Percentiles rank a stretch among this genome's conserved stretches.
These are phyloP conservation scores for Phytopythium sindhum DNA, from an alignment of 352 stramenopile species.

Conservation along the genomic window DNA sequence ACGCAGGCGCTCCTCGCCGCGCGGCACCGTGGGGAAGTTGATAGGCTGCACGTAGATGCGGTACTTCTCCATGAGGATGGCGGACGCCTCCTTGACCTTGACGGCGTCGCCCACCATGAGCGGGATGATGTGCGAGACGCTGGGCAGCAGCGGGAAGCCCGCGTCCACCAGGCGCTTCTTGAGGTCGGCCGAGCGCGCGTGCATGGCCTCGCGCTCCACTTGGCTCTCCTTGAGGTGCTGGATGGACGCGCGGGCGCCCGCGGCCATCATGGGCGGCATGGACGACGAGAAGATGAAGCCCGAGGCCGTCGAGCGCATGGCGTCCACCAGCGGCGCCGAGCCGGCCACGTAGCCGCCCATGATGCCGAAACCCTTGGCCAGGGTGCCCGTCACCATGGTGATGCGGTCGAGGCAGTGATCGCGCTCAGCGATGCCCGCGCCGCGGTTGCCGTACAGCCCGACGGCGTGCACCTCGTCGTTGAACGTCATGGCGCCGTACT, in stretches of 20 bases:
- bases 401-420: slow-evolving; percentile 85
- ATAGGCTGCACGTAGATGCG: slow-evolving; percentile 92
- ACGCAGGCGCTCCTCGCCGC: slow-evolving; percentile 87
- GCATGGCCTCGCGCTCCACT: slow-evolving; percentile 78
- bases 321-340: slow-evolving; percentile 78
- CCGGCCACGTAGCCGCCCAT: slow-evolving; percentile 91
- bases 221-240: slow-evolving; percentile 83
- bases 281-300: slow-evolving; percentile 92
- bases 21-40: slow-evolving; percentile 90
- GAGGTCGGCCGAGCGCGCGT: slow-evolving; percentile 77
- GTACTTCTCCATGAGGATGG: slow-evolving; percentile 90
- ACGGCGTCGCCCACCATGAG: slow-evolving; percentile 86
- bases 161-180: slow-evolving; percentile 82
- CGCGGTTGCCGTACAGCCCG: slow-evolving; percentile 84
- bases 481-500: slow-evolving; percentile 91
- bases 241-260: slow-evolving; percentile 77
- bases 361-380: slow-evolving; percentile 89
- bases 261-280: slow-evolving; percentile 83
- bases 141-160: slow-evolving; percentile 84
- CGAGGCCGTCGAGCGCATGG: slow-evolving; percentile 82
- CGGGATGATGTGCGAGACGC: slow-evolving; percentile 88
- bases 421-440: slow-evolving; percentile 80
- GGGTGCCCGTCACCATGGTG: slow-evolving; percentile 88
- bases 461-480: slow-evolving; percentile 91
- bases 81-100: slow-evolving; percentile 87